Evolutionary conservation across 1,284 basidiomycete genomes (phyloP).

Genomic region (Ceratobasidium papillatum): DNA sequence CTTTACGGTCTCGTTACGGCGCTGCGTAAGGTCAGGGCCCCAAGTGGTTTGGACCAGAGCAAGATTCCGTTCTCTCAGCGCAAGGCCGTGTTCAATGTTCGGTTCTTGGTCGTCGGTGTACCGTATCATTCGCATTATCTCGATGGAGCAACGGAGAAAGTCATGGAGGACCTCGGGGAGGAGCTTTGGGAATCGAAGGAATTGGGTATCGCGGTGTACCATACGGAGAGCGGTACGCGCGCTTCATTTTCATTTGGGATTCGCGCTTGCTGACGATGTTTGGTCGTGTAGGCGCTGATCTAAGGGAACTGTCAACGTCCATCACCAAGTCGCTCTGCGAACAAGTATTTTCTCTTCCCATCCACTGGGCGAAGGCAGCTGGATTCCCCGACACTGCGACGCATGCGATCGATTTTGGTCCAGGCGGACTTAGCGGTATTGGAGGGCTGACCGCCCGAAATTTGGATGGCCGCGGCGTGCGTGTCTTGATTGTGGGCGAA

Average conservation of each 20-base stretch:
- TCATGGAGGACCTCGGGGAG: slow-evolving; percentile 70
- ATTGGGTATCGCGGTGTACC: slow-evolving; percentile 85
- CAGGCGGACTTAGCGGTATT: slow-evolving; percentile 92
- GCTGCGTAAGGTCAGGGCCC: slow-evolving; percentile 88
- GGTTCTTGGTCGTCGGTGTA: slow-evolving; percentile 93
- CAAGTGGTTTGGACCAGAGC: slow-evolving; percentile 89
- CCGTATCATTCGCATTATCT: slow-evolving; percentile 96
- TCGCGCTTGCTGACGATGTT: slow-evolving; percentile 36
- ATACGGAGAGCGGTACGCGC: slow-evolving; percentile 71
- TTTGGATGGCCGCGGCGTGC: slow-evolving; percentile 91
- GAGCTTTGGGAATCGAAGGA: slow-evolving; percentile 84
- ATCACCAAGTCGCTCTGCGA: slow-evolving; percentile 86
- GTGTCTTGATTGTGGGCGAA: slow-evolving; percentile 86
- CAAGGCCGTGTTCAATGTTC: slow-evolving; percentile 90
- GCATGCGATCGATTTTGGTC: slow-evolving; percentile 96
- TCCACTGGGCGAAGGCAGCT: slow-evolving; percentile 93
- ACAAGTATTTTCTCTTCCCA: slow-evolving; percentile 91
- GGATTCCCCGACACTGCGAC: slow-evolving; percentile 89
- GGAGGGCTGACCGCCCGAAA: slow-evolving; percentile 90
- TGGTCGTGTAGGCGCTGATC: slow-evolving; percentile 73
- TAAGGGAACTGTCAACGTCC: slow-evolving; percentile 70
- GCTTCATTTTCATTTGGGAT: background rate
- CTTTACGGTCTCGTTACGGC: slow-evolving; percentile 93
- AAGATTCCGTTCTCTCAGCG: slow-evolving; percentile 94
- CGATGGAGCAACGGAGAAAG: slow-evolving; percentile 75